These are phyloP conservation scores for Cupressus sempervirens DNA, from an alignment of 75 land plant genomes.

Conservation along the genomic window DNA sequence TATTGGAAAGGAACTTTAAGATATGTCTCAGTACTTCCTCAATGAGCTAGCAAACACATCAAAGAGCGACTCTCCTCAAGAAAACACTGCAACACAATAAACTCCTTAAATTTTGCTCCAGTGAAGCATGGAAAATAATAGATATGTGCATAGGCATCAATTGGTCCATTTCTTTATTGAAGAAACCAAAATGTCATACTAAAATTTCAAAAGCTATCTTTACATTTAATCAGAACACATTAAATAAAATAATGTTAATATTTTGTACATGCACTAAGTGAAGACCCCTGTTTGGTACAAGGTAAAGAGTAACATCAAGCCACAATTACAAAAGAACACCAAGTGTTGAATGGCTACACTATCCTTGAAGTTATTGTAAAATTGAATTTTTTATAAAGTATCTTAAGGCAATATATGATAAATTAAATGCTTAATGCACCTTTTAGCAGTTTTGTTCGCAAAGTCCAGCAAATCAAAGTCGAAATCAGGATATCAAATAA, in stretches of 20 bases:
- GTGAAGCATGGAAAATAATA: not conserved
- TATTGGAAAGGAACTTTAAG: constrained; percentile 96
- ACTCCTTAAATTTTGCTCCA: not conserved
- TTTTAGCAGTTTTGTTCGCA: not conserved
- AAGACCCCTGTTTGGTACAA: not conserved
- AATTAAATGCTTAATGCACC: not conserved
- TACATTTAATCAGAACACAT: not conserved
- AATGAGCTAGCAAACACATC: constrained; percentile 96
- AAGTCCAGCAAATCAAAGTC: not conserved
- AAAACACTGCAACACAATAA: constrained; percentile 65
- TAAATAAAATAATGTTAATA: too few species aligned
- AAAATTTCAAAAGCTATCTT: not conserved
- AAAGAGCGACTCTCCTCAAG: constrained; percentile 92
- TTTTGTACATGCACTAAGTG: too few species aligned
- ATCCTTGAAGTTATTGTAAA: not conserved
- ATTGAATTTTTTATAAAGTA: not conserved
- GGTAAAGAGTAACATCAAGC: not conserved
- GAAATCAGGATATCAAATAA: not conserved
- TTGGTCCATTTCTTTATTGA: not conserved
- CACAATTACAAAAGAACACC: not conserved
- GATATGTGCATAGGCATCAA: not conserved
- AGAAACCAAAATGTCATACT: not conserved
- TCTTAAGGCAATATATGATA: not conserved
- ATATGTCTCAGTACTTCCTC: constrained; percentile 95
- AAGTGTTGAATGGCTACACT: not conserved